A percentile compares a stretch with the other conserved stretches of the same genome.
Evolutionary conservation across 2,329 filamentous ascomycete species (phyloP).

Genomic region (Anthostomella pinea): DNA sequence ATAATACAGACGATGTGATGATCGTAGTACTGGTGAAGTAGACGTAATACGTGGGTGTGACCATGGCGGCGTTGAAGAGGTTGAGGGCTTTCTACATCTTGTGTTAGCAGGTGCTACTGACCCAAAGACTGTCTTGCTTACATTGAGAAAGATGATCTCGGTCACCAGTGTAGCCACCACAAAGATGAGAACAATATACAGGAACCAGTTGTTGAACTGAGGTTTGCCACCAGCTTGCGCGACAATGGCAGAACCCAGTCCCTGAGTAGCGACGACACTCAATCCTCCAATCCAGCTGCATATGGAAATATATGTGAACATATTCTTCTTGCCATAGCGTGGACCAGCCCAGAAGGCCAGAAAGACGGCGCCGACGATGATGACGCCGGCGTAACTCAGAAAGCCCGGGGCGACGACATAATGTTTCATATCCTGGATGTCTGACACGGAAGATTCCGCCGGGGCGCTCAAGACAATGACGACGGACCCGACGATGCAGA

Average conservation of each 20-base stretch:
- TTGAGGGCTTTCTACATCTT: slow-evolving; percentile 89
- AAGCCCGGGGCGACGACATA: slow-evolving; percentile 87
- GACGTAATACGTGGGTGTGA: slow-evolving; percentile 98
- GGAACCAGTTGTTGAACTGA: slow-evolving; percentile 97
- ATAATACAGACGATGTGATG: slow-evolving; percentile 86
- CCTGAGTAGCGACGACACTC: slow-evolving; percentile 93
- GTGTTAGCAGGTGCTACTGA: slow-evolving; percentile 31
- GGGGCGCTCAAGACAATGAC: slow-evolving; percentile 95
- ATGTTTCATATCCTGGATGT: slow-evolving; percentile 88
- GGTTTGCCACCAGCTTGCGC: slow-evolving; percentile 76
- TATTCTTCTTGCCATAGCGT: slow-evolving; percentile 90
- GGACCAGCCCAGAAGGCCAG: slow-evolving; percentile 80
- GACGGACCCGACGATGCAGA: slow-evolving; percentile 89
- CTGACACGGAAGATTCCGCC: slow-evolving; percentile 74
- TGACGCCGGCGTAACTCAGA: slow-evolving; percentile 76
- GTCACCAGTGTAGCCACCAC: slow-evolving; percentile 85
- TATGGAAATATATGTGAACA: slow-evolving; percentile 95
- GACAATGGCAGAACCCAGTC: slow-evolving; percentile 85
- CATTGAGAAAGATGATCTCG: slow-evolving; percentile 94
- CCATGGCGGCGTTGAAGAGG: slow-evolving; percentile 91
- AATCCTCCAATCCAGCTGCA: slow-evolving; percentile 93
- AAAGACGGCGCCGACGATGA: slow-evolving; percentile 70
- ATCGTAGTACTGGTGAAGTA: slow-evolving; percentile 97
- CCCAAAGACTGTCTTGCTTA: slow-evolving; percentile 45
- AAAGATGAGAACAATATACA: slow-evolving; percentile 89